Conservation (phyloP, 495 filamentous ascomycete species). For the Talaromyces adpressus region DNA sequence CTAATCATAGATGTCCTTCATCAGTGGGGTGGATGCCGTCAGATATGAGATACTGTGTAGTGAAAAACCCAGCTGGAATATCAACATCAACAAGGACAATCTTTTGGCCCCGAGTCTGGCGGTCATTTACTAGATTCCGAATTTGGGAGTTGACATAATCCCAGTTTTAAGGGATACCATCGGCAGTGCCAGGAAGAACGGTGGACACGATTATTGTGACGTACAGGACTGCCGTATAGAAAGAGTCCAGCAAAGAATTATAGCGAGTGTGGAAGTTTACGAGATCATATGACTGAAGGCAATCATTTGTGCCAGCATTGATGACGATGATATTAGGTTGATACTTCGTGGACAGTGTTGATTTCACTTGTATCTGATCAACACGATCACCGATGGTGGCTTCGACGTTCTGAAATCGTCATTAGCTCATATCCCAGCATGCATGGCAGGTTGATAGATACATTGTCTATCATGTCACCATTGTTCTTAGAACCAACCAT, state of each 20-base stretch:
- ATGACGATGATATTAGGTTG: conserved; percentile 45
- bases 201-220: conserved; percentile 44
- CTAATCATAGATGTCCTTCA: conserved; percentile 46
- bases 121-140: background rate
- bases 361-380: background rate
- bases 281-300: conserved; percentile 26
- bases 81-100: conserved; percentile 1
- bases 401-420: background rate
- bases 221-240: conserved; percentile 30
- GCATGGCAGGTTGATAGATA: conserved; percentile 1
- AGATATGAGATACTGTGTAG: background rate
- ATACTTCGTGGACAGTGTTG: background rate
- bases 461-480: conserved; percentile 46
- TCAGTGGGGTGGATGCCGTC: conserved; percentile 46
- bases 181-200: conserved; percentile 30
- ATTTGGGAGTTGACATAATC: background rate
- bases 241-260: conserved; percentile 24
- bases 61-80: background rate
- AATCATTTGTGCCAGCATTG: conserved; percentile 45
- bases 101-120: background rate
- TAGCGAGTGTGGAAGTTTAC: conserved; percentile 19
- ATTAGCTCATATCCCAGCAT: background rate
- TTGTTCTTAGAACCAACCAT: conserved; percentile 40
- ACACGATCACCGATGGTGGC: background rate
- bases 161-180: background rate